These are phyloP conservation scores for Lophiotrema nucula DNA, from an alignment of 495 filamentous ascomycete species.

Conservation along the genomic window DNA sequence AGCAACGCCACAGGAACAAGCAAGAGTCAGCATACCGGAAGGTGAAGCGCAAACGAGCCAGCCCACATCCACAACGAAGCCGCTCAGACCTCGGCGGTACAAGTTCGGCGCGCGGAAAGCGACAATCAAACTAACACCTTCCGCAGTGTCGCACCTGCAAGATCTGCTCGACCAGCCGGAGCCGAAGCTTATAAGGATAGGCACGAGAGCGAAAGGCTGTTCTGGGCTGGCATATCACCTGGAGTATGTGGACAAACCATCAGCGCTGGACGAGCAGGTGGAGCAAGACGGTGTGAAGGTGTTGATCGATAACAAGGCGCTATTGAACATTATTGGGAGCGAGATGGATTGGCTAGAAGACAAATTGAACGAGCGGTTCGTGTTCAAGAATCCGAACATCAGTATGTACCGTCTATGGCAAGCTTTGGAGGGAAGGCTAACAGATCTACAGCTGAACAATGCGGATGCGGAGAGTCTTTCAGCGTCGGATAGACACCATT, in stretches of 20 bases:
- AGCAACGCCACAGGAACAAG: constrained; percentile 15
- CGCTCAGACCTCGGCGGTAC: constrained; percentile 49
- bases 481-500: constrained; percentile 60
- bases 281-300: constrained; percentile 97
- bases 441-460: constrained; percentile 75
- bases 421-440: constrained; percentile 17
- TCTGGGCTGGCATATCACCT: constrained; percentile 93
- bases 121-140: constrained; percentile 78
- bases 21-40: constrained; percentile 53
- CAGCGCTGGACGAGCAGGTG: constrained; percentile 83
- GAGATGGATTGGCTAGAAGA: constrained; percentile 99
- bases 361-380: constrained; percentile 82
- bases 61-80: constrained; percentile 40
- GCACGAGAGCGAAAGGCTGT: constrained; percentile 93
- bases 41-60: constrained; percentile 64
- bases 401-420: constrained; percentile 61
- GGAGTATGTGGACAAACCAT: constrained; percentile 90
- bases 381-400: constrained; percentile 96
- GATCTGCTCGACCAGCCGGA: constrained; percentile 74
- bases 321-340: constrained; percentile 96
- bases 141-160: constrained; percentile 73
- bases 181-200: constrained; percentile 88
- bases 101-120: constrained; percentile 85
- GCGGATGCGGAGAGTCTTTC: constrained; percentile 96
- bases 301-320: constrained; percentile 90